Evolutionary conservation across 495 filamentous ascomycete species (phyloP).

Genomic region (Oidiodendron maius): DNA sequence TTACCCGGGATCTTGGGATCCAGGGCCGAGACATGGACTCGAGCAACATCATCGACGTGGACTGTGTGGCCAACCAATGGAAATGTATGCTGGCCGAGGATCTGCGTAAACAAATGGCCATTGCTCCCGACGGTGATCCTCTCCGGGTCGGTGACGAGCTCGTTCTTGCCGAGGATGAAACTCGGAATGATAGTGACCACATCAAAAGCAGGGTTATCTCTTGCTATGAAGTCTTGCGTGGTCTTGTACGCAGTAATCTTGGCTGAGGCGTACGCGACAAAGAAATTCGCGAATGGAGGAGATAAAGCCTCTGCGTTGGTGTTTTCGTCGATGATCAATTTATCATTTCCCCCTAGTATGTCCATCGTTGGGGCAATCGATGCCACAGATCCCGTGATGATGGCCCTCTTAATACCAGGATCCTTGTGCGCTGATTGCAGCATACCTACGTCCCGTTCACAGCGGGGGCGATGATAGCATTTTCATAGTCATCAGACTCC

Average conservation of each 20-base stretch:
- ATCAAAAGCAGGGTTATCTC: conserved; percentile 34
- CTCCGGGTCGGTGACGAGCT: conserved; percentile 25
- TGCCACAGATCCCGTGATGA: conserved; percentile 32
- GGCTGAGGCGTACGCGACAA: conserved; percentile 19
- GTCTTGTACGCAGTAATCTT: conserved; percentile 28
- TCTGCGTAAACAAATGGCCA: background rate
- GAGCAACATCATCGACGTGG: background rate
- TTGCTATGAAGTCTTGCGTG: conserved; percentile 32
- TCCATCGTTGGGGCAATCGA: conserved; percentile 5
- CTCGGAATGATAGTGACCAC: conserved; percentile 37
- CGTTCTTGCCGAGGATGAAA: conserved; percentile 36
- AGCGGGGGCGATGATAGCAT: conserved; percentile 7
- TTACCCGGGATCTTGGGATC: background rate
- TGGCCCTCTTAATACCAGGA: conserved; percentile 28
- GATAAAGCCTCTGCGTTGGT: background rate
- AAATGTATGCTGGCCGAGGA: background rate
- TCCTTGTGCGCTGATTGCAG: conserved; percentile 29
- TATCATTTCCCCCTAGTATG: background rate
- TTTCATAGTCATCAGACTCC: conserved; percentile 8
- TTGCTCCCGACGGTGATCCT: conserved; percentile 32
- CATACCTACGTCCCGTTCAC: conserved; percentile 28
- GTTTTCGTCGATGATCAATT: background rate
- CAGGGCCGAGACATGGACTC: background rate
- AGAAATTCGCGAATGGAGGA: background rate
- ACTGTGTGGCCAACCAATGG: background rate